Base-by-base conservation (phyloP, 1,139 yeast genomes). In the Saccharomyces pastorianus region DNA sequence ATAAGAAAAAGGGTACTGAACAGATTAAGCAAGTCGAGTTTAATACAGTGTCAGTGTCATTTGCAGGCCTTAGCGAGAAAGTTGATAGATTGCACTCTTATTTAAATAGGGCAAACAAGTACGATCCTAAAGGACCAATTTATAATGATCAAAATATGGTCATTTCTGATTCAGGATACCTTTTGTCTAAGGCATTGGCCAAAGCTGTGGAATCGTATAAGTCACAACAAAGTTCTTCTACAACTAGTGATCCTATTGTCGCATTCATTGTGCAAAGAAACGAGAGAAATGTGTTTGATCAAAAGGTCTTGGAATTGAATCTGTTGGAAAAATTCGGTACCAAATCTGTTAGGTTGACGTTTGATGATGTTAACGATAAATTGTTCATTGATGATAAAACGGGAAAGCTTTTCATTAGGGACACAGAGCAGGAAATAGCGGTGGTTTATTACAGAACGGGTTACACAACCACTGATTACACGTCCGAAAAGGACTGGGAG, bases 21-120 rank as follows among this genome's bases (percentile, higher is more conserved):
- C 71, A 72, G 31, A 85, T 93, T 65, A 91, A 91, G 67, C 99
- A 95, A 70, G 91, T 93, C 53, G 99, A 93, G 68, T 93, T 91
- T 74, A 93, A 93, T 70, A 90, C 99, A 1, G 91, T 93, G 2
- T 86, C 96, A 64, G 96, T 93, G 1, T 90, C 98, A 0, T 93
- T 93, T 75, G 97, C 96, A 25, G 97, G 96, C 0, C 76, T 93
- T 53, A 85, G 96, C 1, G 71, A 89, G 13, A 86, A 85, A 66
- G 91, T 89, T 23, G 88, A 95, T 23, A 76, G 81, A 62, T 74
- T 88, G 56, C 99, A 93, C 69, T 72, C 77, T 41, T 88, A 77
- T 62, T 72, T 85, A 64, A 85, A 85, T 64, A 68, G 72, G 6
- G 66, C 75, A 9, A 90, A 89, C 4, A 70, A 70, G 13, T 86